Percentiles rank a stretch among this genome's conserved stretches.
phyloP scores from a whole-genome alignment of 1,284 basidiomycete genomes.

The Trametes sp. region DNA sequence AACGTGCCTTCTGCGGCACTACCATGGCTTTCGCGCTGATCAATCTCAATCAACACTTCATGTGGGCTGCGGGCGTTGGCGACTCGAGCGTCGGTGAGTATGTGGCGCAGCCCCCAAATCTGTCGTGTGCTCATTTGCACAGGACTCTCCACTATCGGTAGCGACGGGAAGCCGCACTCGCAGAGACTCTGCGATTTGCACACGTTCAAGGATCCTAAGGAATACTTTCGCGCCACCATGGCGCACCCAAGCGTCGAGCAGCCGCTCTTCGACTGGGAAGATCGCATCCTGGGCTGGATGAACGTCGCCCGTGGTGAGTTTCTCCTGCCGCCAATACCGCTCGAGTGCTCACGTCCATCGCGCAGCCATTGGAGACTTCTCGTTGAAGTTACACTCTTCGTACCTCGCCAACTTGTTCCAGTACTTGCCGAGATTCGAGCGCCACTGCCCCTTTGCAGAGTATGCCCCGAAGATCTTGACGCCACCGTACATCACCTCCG shows the following conservation, averaged over 20 bases:
- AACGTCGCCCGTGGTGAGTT: not conserved
- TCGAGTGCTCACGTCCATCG: not conserved
- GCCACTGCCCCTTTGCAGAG: not conserved
- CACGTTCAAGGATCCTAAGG: constrained; percentile 7
- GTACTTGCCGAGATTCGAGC: not conserved
- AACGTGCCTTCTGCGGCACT: constrained; percentile 8
- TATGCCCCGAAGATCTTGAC: constrained; percentile 6
- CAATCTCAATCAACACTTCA: constrained; percentile 7
- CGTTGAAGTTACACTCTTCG: constrained; percentile 4
- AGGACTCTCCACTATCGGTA: not conserved
- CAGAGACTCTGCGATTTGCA: constrained; percentile 4
- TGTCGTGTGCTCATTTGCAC: not conserved
- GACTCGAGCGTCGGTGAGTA: constrained; percentile 12
- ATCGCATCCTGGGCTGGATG: constrained; percentile 7
- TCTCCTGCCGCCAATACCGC: not conserved
- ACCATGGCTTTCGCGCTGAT: constrained; percentile 8
- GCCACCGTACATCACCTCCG: constrained; percentile 14
- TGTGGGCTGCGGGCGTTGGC: constrained; percentile 11
- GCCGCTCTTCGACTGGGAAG: constrained; percentile 6
- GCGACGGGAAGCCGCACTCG: not conserved
- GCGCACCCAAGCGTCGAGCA: not conserved
- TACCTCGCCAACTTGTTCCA: not conserved
- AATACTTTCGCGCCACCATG: not conserved
- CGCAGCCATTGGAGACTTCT: constrained; percentile 18
- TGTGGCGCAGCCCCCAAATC: not conserved